phyloP scores from a whole-genome alignment of 2,329 filamentous ascomycete genomes.

The Hypoxylon rubiginosum region DNA sequence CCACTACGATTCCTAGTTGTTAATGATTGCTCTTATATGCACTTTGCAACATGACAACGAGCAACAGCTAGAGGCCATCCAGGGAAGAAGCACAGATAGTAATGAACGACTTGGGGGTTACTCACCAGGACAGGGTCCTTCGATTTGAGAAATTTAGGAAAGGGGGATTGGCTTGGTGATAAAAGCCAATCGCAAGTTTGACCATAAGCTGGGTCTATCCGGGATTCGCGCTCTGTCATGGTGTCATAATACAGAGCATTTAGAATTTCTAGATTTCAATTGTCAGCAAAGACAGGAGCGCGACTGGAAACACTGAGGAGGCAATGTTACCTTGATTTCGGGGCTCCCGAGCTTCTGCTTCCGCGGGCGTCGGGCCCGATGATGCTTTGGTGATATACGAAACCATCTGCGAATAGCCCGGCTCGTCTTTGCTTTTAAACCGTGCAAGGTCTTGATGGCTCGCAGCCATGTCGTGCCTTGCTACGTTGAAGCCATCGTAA shows the following conservation, averaged over 20 bases:
- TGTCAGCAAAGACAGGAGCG: slow-evolving; percentile 11
- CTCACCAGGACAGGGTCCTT: slow-evolving; percentile 46
- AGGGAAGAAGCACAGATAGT: background rate
- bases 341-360: slow-evolving; percentile 48
- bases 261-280: slow-evolving; percentile 46
- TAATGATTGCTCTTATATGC: slow-evolving; percentile 8
- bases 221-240: slow-evolving; percentile 50
- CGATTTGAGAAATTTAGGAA: slow-evolving; percentile 42
- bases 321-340: slow-evolving; percentile 50
- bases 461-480: slow-evolving; percentile 46
- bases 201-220: slow-evolving; percentile 55
- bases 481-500: slow-evolving; percentile 50
- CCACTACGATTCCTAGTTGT: slow-evolving; percentile 46
- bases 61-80: background rate
- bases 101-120: slow-evolving; percentile 3
- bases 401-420: slow-evolving; percentile 45
- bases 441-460: slow-evolving; percentile 47
- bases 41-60: background rate
- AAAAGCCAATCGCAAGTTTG: slow-evolving; percentile 63
- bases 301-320: background rate
- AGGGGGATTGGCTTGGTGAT: slow-evolving; percentile 42
- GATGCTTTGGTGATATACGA: slow-evolving; percentile 47
- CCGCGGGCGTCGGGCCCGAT: slow-evolving; percentile 44
- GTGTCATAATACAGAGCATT: slow-evolving; percentile 50
- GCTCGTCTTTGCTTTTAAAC: slow-evolving; percentile 47